Evolutionary conservation across 169 alveolate genomes (phyloP), one percentile per base, ranked within the genome.

Genomic region (Perkinsus chesapeaki): DNA sequence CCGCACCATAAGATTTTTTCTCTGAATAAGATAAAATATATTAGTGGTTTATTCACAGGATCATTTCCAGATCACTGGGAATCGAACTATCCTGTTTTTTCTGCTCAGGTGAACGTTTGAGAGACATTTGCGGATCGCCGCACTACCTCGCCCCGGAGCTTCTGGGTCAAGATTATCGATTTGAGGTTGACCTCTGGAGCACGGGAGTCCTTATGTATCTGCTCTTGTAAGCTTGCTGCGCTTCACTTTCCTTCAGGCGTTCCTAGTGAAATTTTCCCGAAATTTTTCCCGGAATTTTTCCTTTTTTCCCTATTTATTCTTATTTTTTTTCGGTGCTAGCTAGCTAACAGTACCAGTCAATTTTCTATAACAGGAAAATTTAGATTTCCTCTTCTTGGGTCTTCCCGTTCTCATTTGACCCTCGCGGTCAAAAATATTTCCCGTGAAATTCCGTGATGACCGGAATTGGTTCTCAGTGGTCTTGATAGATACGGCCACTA

Each of bases 131-230:
- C 48, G 95, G 95, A 39, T 91, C 94, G 0, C 94, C 95, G 36
- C 94, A 94, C 92, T 94, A 94, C 92, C 91, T 94, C 23, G 95
- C 95, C 3, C 95, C 95, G 31, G 95, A 94, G 91, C 82, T 94
- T 10, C 92, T 94, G n/a, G 94, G 94, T 10, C 94, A 94, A 91
- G 73, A 94, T 37, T 94, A 94, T 92, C 91, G 91, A 72, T 93
- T 92, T 34, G 39, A 73, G 92, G 94, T 92, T 20, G 95, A 94
- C 91, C 39, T 94, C 91, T 94, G 95, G 95, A 93, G 94, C 47
- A 73, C 92, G 39, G 95, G 95, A 39, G 95, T 93, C 38, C 93
- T 94, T 39, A 73, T 94, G 93, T 94, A 94, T 92, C 92, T 94
- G 12, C 48, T 94, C 38, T 43, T 94, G 93, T 93, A 93, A 91